These are phyloP conservation scores for Protomyces gravidus DNA, from an alignment of 1,139 yeast genomes.

Conservation along the genomic window DNA sequence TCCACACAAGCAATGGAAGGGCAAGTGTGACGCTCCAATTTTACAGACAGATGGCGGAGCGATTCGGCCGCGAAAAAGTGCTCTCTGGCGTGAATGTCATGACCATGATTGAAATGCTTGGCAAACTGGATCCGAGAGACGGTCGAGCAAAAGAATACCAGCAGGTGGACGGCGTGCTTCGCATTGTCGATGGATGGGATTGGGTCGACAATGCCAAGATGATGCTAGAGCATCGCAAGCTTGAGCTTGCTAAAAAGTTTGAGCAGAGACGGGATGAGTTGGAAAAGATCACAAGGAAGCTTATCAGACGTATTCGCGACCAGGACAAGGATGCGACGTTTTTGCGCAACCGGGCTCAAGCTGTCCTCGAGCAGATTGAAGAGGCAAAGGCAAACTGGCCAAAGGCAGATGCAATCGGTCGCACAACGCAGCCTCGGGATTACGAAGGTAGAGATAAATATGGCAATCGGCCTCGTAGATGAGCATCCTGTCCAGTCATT, in stretches of 20 bases:
- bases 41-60: background rate
- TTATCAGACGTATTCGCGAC: background rate
- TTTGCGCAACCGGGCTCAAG: background rate
- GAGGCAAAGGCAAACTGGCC: conserved; percentile 1
- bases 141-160: background rate
- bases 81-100: background rate
- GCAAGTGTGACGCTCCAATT: background rate
- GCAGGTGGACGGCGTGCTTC: background rate
- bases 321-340: background rate
- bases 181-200: background rate
- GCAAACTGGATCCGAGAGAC: background rate
- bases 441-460: background rate
- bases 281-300: background rate
- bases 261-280: background rate
- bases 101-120: background rate
- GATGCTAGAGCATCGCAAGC: conserved; percentile 1
- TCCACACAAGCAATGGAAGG: background rate
- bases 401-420: background rate
- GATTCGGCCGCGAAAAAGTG: background rate
- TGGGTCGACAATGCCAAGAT: background rate
- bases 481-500: background rate
- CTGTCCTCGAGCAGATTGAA: background rate
- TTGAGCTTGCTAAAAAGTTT: background rate
- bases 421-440: background rate
- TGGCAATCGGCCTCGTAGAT: background rate